Base-by-base conservation (phyloP, 2,329 filamentous ascomycete species). In the Coleophoma cylindrospora region DNA sequence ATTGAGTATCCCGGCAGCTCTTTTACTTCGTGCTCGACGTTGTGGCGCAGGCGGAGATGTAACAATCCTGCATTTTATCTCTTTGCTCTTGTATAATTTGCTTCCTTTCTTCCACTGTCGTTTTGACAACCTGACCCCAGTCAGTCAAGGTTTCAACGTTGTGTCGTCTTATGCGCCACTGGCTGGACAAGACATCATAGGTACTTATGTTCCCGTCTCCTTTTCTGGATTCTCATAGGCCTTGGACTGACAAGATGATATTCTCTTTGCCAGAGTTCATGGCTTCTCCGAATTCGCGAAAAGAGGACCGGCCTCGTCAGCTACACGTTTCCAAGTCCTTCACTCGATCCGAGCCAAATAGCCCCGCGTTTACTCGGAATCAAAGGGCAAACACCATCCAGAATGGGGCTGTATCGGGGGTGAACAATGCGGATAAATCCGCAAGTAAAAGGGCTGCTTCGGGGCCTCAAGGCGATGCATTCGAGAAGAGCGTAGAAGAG, bases 261-360 rank as follows among this genome's bases (percentile, higher is more conserved):
- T 61, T 63, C 46, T 51, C 52, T 41, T 49, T 63, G 9, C 59
- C 61, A 60, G 61, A 62, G 50, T 64, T 64, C 49, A 66, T 66
- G 64, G 57, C 62, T 33, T 57, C 61, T 32, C 45, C 61, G 17
- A 56, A 53, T 34, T 43, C 36, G 10, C 56, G 48, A 46, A 62
- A 57, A 50, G 57, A 41, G 40, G 61, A 64, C 43, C 58, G 61
- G 41, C 66, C 64, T 51, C 60, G 61, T 37, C 62, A 62, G 40
- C 57, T 68, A 36, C 62, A 68, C 34, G 50, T 61, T n/a, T 67
- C 68, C 22, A 67, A 67, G 44, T 71, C 68, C 27, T 71, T 70
- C 49, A 62, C 67, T 40, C 64, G 64, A 46, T 55, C 65, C 47
- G 68, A 68, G 27, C 54, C 57, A 7, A 37, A 50, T 5, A 59